Evolutionary conservation across 2,329 filamentous ascomycete species (phyloP).

Genomic region (Scedosporium dehoogii): DNA sequence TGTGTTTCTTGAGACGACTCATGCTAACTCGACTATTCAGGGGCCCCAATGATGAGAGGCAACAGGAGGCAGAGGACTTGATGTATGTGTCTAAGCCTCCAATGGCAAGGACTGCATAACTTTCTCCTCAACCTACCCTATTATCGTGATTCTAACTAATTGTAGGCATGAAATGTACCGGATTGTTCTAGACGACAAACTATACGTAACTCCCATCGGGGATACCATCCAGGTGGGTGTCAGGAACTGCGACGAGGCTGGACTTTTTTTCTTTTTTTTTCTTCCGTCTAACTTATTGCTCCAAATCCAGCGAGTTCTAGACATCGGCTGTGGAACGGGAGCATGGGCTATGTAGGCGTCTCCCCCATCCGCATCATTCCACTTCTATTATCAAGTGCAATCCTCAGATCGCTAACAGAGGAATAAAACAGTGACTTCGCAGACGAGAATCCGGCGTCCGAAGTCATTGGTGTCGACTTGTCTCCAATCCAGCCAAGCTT

Average conservation of each 20-base stretch:
- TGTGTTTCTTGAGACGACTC: not conserved
- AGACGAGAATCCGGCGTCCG: conserved; percentile 27
- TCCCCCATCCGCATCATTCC: too few species aligned
- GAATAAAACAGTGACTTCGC: conserved; percentile 26
- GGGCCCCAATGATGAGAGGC: conserved; percentile 18
- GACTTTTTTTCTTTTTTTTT: not conserved
- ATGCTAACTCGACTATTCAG: conserved; percentile 5
- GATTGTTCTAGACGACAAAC: conserved; percentile 28
- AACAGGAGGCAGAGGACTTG: conserved; percentile 19
- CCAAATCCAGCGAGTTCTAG: conserved; percentile 32
- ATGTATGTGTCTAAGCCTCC: conserved; percentile 10
- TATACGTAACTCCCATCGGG: conserved; percentile 34
- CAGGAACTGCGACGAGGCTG: not conserved
- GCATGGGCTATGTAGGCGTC: conserved; percentile 33
- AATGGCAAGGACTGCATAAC: not conserved
- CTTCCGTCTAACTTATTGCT: too few species aligned
- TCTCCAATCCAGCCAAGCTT: conserved; percentile 48
- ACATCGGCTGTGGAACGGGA: conserved; percentile 51
- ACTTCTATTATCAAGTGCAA: too few species aligned
- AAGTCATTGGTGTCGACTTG: conserved; percentile 42
- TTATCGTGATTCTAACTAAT: too few species aligned
- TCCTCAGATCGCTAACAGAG: not conserved
- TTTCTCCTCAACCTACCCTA: too few species aligned
- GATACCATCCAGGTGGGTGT: not conserved
- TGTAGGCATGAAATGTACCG: conserved; percentile 38